Evolutionary conservation across 192 early-diverging fungal genomes (phyloP).

Genomic region (Umbelopsis isabellina): DNA sequence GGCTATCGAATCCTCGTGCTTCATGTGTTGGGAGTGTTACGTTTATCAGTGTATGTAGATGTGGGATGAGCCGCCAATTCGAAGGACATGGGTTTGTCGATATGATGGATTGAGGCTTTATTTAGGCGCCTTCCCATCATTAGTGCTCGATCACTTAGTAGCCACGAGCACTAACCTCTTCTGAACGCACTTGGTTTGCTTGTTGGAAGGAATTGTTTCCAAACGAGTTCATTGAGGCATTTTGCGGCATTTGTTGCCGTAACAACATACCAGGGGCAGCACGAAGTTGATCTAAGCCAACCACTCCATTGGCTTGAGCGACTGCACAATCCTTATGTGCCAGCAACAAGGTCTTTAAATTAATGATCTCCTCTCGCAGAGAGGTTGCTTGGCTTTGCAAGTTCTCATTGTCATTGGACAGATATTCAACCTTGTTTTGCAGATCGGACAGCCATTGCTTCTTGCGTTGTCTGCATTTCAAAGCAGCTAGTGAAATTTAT

Average conservation of each 20-base stretch:
- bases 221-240: slow-evolving; percentile 6
- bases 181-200: too few relatives aligned
- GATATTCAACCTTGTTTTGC: slow-evolving; percentile 65
- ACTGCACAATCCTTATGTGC: slow-evolving; percentile 80
- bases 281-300: slow-evolving; percentile 48
- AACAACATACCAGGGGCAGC: slow-evolving; percentile 12
- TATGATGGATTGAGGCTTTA: too few relatives aligned
- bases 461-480: slow-evolving; percentile 92
- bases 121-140: too few relatives aligned
- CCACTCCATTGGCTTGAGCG: slow-evolving; percentile 66
- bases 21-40: too few relatives aligned
- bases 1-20: too few relatives aligned
- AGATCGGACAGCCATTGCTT: slow-evolving; percentile 89
- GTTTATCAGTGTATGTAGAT: too few relatives aligned
- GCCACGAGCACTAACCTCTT: too few relatives aligned
- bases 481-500: slow-evolving; percentile 61
- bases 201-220: background rate
- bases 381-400: slow-evolving; percentile 59
- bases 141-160: too few relatives aligned
- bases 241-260: background rate
- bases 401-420: slow-evolving; percentile 69
- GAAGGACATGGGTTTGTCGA: too few relatives aligned
- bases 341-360: slow-evolving; percentile 74
- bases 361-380: slow-evolving; percentile 74
- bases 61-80: too few relatives aligned